These are phyloP conservation scores for Talaromyces sp. DNA, from an alignment of 2,329 filamentous ascomycete genomes.

Conservation along the genomic window DNA sequence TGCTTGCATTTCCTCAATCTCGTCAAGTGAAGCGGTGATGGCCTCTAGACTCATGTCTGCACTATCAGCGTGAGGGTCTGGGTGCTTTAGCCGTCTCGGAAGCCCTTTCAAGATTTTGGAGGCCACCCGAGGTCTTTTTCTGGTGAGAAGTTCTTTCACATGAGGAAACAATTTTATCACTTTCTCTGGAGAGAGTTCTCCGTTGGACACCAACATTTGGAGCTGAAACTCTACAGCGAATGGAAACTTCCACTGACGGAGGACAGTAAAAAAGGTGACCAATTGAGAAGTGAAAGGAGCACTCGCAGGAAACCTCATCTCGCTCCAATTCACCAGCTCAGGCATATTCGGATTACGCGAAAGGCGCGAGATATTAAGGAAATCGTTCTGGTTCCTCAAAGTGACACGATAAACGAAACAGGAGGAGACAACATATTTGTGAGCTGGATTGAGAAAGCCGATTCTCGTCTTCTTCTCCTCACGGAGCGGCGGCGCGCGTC, in stretches of 20 bases:
- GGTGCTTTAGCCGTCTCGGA: slow-evolving; percentile 51
- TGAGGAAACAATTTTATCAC: slow-evolving; percentile 48
- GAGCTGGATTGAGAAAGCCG: slow-evolving; percentile 20
- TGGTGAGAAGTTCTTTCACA: slow-evolving; percentile 37
- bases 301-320: slow-evolving; percentile 14
- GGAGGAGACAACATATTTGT: slow-evolving; percentile 22
- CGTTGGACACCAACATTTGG: slow-evolving; percentile 60
- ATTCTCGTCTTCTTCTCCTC: slow-evolving; percentile 20
- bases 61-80: slow-evolving; percentile 51
- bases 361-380: slow-evolving; percentile 27
- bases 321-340: slow-evolving; percentile 23
- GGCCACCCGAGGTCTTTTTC: slow-evolving; percentile 41
- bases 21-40: slow-evolving; percentile 42
- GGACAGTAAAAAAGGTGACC: slow-evolving; percentile 14
- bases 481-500: slow-evolving; percentile 3
- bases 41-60: slow-evolving; percentile 37
- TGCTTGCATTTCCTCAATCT: slow-evolving; percentile 37
- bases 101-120: slow-evolving; percentile 54
- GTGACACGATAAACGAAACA: slow-evolving; percentile 48
- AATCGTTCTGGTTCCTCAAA: slow-evolving; percentile 28
- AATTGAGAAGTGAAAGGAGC: slow-evolving; percentile 20
- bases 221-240: slow-evolving; percentile 61
- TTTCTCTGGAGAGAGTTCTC: slow-evolving; percentile 56
- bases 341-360: slow-evolving; percentile 22
- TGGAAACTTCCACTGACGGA: slow-evolving; percentile 34